Evolutionary conservation across 176 grass and related monocot genomes (phyloP), one percentile per base, ranked within the genome.

Genomic region (Alloteropsis semialata): DNA sequence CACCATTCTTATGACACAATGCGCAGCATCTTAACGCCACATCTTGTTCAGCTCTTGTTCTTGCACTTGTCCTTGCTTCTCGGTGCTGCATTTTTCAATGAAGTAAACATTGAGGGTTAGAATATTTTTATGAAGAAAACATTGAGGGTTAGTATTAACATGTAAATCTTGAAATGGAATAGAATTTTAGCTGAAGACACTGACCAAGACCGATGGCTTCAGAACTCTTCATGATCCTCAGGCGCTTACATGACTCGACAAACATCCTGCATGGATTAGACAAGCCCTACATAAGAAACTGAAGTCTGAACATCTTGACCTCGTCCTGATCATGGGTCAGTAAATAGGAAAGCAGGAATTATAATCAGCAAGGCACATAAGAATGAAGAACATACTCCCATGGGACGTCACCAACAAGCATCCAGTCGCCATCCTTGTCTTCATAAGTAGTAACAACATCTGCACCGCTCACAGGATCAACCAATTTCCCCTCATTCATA

Each of bases 401-500:
- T 14, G 96, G 96, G 38, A 98, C 96, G 44, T 98, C 93, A 21
- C 96, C 96, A 72, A 95, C 91, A 30, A 96, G 89, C 96, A 96
- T 99, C 96, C 93, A 99, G 72, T 99, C 96, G 3, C 93, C 91
- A 84, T 96, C 96, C 79, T 90, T 99, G 90, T 99, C 93, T 88
- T 99, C 93, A 27, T 96, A 96, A 63, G 96, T 96, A 22, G 91
- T 94, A 69, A 99, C 91, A 80, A 82, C 92, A 63, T 99, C 91
- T 10, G 87, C 95, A 64, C 87, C 89, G 38, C 88, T 96, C 45
- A 92, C 67, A 5, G 87, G 83, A 88, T 94, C 86, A 75, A 74
- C 89, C 80, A 94, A 49, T 73, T 89, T 91, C 13, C 82, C 89
- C 63, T 94, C 89, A 19, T 81, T 89, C 91, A 87, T 77, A 29